phyloP scores from a whole-genome alignment of 2,329 filamentous ascomycete genomes.

The Ramularia collo-cygni region DNA sequence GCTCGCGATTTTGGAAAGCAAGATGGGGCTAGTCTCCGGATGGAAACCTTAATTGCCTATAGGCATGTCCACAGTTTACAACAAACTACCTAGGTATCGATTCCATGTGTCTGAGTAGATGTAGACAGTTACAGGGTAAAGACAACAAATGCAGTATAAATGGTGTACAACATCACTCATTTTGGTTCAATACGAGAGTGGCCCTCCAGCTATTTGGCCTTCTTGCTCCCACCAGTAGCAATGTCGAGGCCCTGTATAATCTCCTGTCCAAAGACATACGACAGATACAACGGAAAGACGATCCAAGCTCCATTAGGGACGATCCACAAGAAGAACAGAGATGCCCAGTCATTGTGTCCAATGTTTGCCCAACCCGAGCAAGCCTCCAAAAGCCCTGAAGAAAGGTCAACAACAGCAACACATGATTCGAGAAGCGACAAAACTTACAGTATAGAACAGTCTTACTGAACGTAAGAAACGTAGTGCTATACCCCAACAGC shows the following conservation, averaged over 20 bases:
- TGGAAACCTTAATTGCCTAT: too few species aligned
- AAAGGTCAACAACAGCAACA: conserved; percentile 3
- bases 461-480: conserved; percentile 61
- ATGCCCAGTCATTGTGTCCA: conserved; percentile 52
- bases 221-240: conserved; percentile 30
- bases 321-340: conserved; percentile 54
- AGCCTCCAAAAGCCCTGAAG: conserved; percentile 52
- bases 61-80: too few species aligned
- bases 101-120: too few species aligned
- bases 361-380: conserved; percentile 56
- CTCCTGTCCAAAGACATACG: conserved; percentile 53
- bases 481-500: conserved; percentile 52
- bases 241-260: conserved; percentile 53
- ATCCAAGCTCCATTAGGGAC: conserved; percentile 63
- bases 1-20: too few species aligned
- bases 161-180: too few species aligned
- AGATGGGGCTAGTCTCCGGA: too few species aligned
- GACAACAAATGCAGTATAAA: too few species aligned
- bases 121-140: too few species aligned
- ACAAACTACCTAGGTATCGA: too few species aligned
- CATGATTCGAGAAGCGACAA: background rate
- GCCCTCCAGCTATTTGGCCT: conserved; percentile 12
- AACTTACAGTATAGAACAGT: conserved; percentile 55
- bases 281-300: conserved; percentile 56
- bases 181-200: background rate